A percentile compares a stretch with the other conserved stretches of the same genome.
These are phyloP conservation scores for Pharus latifolius DNA, from an alignment of 176 grass and related monocot species.

Conservation along the genomic window DNA sequence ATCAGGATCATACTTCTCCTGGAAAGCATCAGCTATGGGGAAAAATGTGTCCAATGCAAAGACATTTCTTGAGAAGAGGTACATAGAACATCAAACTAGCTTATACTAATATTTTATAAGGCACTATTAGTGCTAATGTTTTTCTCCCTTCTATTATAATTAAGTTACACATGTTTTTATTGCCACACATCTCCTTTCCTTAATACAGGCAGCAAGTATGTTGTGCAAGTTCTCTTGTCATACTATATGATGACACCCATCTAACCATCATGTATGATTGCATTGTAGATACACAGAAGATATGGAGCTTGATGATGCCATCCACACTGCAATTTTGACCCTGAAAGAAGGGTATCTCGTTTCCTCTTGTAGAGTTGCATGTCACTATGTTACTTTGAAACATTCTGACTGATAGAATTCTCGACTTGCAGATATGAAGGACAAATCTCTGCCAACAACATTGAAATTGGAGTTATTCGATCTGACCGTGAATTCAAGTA, in stretches of 20 bases:
- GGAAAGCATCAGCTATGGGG: constrained; percentile 99
- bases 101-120: neutral
- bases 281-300: constrained; percentile 76
- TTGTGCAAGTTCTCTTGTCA: neutral
- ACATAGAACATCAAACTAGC: neutral
- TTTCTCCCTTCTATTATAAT: constrained; percentile 3
- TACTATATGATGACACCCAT: neutral
- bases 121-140: neutral
- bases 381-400: neutral
- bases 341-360: constrained; percentile 93
- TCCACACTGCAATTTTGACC: constrained; percentile 95
- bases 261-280: neutral
- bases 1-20: constrained; percentile 98
- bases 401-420: constrained; percentile 2
- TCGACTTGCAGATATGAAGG: constrained; percentile 69
- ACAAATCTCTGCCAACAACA: constrained; percentile 92
- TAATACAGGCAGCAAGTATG: neutral
- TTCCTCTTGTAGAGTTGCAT: neutral
- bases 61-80: constrained; percentile 98
- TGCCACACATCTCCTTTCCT: neutral
- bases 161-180: neutral
- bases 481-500: constrained; percentile 89
- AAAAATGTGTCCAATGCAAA: constrained; percentile 99
- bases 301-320: constrained; percentile 99
- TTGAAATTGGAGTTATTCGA: constrained; percentile 92